Percentiles rank a stretch among this genome's conserved stretches.
These are phyloP conservation scores for Globisporangium nagaii DNA, from an alignment of 352 stramenopile species.

Conservation along the genomic window DNA sequence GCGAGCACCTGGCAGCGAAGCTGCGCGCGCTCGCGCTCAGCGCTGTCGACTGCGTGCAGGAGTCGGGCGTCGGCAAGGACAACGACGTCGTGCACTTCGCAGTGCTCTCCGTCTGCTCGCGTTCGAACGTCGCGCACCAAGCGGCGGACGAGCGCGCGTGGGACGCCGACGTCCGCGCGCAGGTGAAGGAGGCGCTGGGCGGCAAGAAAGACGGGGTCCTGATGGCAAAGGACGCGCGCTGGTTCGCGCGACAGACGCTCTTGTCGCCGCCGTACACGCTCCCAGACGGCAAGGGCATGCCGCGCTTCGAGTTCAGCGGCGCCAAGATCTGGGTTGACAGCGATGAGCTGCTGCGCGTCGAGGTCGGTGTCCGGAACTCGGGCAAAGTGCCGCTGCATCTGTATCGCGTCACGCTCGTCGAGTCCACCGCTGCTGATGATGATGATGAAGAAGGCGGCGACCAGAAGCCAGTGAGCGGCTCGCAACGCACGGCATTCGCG, in stretches of 20 bases:
- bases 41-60: conserved; percentile 34
- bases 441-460: too few relatives aligned
- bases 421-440: neutral
- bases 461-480: conserved; percentile 3
- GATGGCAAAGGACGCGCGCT: conserved; percentile 11
- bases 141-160: conserved; percentile 17
- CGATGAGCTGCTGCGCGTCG: conserved; percentile 22
- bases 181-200: conserved; percentile 11
- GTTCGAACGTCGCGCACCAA: conserved; percentile 32
- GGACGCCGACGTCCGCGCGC: conserved; percentile 18
- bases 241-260: conserved; percentile 21
- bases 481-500: conserved; percentile 12
- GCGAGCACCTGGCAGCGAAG: conserved; percentile 24
- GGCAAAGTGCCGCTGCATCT: conserved; percentile 47
- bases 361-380: conserved; percentile 31
- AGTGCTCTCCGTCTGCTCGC: conserved; percentile 33
- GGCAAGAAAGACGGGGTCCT: conserved; percentile 10
- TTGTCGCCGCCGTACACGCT: conserved; percentile 31
- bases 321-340: conserved; percentile 30
- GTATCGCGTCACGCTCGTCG: conserved; percentile 26
- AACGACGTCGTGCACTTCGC: conserved; percentile 26
- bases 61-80: conserved; percentile 22
- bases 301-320: conserved; percentile 29
- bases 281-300: conserved; percentile 31
- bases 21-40: conserved; percentile 32